Base-by-base conservation (phyloP, 805 yeast genomes). In the Schwanniomyces yamadae region DNA sequence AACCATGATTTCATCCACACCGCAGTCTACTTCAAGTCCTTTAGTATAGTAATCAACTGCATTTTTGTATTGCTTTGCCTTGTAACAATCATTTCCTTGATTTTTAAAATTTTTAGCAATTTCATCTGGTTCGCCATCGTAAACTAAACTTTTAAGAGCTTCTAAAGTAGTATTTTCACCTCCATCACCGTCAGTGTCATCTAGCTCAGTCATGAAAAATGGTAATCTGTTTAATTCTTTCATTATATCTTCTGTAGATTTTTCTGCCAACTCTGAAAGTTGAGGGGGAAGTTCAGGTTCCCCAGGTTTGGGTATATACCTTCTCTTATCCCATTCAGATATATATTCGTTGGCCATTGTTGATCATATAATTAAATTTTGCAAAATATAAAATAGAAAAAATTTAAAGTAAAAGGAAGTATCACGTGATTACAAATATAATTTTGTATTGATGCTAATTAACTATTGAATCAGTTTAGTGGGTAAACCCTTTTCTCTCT, bases 81-180 rank as follows among this genome's bases (percentile, higher is more conserved):
- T 82, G 63, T 73, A 93, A 40, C 85, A 75, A 11, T 88, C 97
- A 57, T 95, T 93, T 5, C 99, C 99, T 55, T 91, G 97, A 42
- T 77, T 81, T 45, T 89, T 88, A 67, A 90, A 93, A 53, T 89
- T 90, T 16, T 77, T 71, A 4, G 97, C 97, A 23, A 89, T 69
- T 53, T 93, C 99, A 50, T 84, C 81, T 0, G 97, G 96, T 44
- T 88, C 95, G 29, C 98, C 99, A 33, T 93, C 99, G 54, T 87
- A 89, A 0, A 95, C 96, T 48, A 93, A 67, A 4, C 96, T 91
- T 54, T 82, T 83, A 39, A 93, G 70, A 0, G 99, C 99, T 54
- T 91, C 98, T 12, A 93, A 63, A 34, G 78, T 82, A 4, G 70
- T 54, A 52, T 85, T 86, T 28, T 80, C 83, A 21, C 89, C 91